A percentile compares a stretch with the other conserved stretches of the same genome.
These are phyloP conservation scores for Tetrapyrgos nigripes DNA, from an alignment of 1,284 basidiomycete species.

Conservation along the genomic window DNA sequence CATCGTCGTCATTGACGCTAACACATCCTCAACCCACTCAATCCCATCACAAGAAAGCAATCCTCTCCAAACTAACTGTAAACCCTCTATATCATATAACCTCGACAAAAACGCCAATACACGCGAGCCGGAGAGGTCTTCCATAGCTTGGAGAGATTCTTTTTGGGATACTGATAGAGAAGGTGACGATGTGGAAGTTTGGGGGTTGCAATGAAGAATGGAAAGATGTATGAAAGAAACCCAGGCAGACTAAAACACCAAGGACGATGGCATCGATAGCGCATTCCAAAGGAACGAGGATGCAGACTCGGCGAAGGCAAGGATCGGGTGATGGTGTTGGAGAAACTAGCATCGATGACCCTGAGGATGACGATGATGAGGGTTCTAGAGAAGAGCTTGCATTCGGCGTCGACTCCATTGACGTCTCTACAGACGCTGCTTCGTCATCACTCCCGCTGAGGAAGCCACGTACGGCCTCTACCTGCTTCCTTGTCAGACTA, in stretches of 20 bases:
- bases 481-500: not conserved
- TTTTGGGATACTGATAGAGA: not conserved
- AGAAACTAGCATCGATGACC: not conserved
- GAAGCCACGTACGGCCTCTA: not conserved
- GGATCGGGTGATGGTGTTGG: no score
- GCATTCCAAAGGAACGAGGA: not conserved
- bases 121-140: not conserved
- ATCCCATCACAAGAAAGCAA: slow-evolving; percentile 8
- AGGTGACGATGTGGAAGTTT: no score
- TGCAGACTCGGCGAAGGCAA: not conserved
- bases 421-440: not conserved
- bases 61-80: slow-evolving; percentile 5
- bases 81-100: slow-evolving; percentile 5
- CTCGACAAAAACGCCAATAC: slow-evolving; percentile 1
- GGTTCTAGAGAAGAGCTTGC: not conserved
- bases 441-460: not conserved
- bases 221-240: not conserved
- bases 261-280: not conserved
- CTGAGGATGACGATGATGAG: not conserved
- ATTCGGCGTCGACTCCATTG: not conserved
- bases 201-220: no score
- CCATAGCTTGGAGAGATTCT: not conserved
- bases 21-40: slow-evolving; percentile 7
- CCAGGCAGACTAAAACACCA: not conserved
- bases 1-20: no score